Conservation (phyloP, 352 stramenopile genomes). For the Phytophthora macrochlamydospora region DNA sequence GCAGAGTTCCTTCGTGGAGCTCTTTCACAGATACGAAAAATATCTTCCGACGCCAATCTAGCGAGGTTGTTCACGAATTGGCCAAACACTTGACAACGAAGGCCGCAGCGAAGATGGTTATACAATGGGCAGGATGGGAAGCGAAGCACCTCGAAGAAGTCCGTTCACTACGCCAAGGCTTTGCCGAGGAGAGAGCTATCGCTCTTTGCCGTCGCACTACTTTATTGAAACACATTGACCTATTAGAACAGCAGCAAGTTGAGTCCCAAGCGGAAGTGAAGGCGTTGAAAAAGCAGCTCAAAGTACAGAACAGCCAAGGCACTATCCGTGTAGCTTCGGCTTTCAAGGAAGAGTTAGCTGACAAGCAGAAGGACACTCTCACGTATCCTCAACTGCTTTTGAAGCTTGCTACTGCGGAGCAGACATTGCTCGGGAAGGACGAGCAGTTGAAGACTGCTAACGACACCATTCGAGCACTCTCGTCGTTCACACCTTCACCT, state of each 20-base stretch:
- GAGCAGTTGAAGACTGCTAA: slow-evolving; percentile 34
- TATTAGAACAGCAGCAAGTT: slow-evolving; percentile 20
- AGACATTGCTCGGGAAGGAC: slow-evolving; percentile 27
- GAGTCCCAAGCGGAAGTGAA: slow-evolving; percentile 32
- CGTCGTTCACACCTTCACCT: slow-evolving; percentile 9
- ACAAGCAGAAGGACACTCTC: neutral
- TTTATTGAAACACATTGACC: slow-evolving; percentile 20
- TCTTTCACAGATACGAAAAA: slow-evolving; percentile 21
- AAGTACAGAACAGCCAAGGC: neutral
- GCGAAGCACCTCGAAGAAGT: slow-evolving; percentile 29
- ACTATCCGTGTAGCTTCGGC: neutral
- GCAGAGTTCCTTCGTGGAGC: slow-evolving; percentile 15
- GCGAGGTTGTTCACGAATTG: slow-evolving; percentile 7
- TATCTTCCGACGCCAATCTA: neutral
- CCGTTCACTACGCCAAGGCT: slow-evolving; percentile 19
- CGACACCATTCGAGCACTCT: slow-evolving; percentile 30
- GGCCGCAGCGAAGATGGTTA: slow-evolving; percentile 33
- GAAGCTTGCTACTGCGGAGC: slow-evolving; percentile 23
- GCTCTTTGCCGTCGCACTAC: slow-evolving; percentile 8
- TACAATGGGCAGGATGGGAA: slow-evolving; percentile 37
- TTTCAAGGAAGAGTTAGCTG: neutral
- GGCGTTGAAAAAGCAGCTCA: slow-evolving; percentile 10
- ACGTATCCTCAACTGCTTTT: slow-evolving; percentile 32
- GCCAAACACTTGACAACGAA: slow-evolving; percentile 13
- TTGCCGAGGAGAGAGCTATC: slow-evolving; percentile 20